Conservation (phyloP, 2,329 filamentous ascomycete genomes). For the Alternaria triticimaculans region DNA sequence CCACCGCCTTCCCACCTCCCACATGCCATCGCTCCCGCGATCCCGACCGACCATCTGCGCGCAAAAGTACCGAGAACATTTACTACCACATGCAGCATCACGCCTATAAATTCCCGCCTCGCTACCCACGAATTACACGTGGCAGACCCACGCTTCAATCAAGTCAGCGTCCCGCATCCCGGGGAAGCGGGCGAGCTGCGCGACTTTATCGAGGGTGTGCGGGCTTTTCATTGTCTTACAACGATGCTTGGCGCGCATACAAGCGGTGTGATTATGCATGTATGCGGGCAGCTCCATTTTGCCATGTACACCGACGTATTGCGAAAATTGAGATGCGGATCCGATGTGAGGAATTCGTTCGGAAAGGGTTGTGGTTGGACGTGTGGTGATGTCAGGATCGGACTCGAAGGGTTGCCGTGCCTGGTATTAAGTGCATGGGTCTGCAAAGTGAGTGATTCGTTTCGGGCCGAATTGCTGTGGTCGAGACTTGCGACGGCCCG, state of each 20-base stretch:
- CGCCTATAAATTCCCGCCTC: constrained; percentile 1
- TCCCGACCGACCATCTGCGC: neutral
- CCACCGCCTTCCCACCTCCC: neutral
- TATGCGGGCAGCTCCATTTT: constrained; percentile 22
- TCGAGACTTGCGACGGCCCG: neutral
- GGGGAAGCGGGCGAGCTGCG: constrained; percentile 24
- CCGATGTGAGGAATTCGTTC: neutral
- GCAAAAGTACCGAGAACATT: neutral
- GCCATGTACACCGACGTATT: neutral
- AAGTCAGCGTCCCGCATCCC: constrained; percentile 26
- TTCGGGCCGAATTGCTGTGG: neutral
- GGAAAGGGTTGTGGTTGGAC: neutral
- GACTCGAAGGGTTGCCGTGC: neutral
- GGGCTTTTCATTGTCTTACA: neutral
- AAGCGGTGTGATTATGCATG: constrained; percentile 40
- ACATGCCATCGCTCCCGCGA: neutral
- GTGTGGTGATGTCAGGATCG: constrained; percentile 7
- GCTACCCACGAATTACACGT: constrained; percentile 16
- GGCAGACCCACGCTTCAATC: constrained; percentile 15
- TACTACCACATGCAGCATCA: neutral
- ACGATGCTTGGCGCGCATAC: constrained; percentile 21
- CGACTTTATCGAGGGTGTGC: neutral
- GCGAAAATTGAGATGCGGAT: neutral
- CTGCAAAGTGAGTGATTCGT: neutral
- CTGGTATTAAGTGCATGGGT: neutral